Percentiles rank a stretch among this genome's conserved stretches.
phyloP scores from a whole-genome alignment of 1,284 basidiomycete species.

The Cutaneotrichosporon sp. region DNA sequence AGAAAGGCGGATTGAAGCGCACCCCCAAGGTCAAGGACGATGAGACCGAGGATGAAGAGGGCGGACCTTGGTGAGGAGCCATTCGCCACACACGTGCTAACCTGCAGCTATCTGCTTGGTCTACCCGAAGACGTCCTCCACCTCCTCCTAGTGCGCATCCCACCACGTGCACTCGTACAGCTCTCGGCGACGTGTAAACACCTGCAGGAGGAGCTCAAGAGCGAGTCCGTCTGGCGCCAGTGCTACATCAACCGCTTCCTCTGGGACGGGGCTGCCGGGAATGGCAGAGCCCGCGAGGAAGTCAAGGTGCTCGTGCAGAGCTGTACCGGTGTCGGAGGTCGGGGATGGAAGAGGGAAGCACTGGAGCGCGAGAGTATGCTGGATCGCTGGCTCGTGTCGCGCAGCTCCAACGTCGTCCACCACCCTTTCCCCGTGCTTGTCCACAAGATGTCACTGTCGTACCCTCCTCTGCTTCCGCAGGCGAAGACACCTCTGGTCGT shows the following conservation, averaged over 20 bases:
- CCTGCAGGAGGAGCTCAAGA: conserved; percentile 27
- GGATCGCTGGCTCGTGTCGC: conserved; percentile 42
- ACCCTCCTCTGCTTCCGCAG: conserved; percentile 24
- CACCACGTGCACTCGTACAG: conserved; percentile 33
- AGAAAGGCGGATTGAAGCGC: not conserved
- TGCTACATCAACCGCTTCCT: conserved; percentile 43
- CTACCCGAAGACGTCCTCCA: conserved; percentile 42
- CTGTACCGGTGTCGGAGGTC: conserved; percentile 13
- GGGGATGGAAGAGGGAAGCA: conserved; percentile 19
- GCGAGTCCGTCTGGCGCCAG: conserved; percentile 41
- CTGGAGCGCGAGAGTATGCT: conserved; percentile 40
- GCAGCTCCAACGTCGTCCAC: conserved; percentile 31
- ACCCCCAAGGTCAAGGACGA: conserved; percentile 21
- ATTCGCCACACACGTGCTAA: conserved; percentile 11
- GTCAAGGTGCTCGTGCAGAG: conserved; percentile 26
- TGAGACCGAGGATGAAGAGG: conserved; percentile 5
- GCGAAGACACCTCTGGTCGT: conserved; percentile 20
- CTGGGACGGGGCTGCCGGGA: conserved; percentile 23
- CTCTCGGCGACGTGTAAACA: conserved; percentile 32
- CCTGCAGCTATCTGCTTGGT: conserved; percentile 33
- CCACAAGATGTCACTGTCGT: conserved; percentile 40
- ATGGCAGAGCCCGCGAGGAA: conserved; percentile 19
- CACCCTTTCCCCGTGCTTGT: conserved; percentile 35
- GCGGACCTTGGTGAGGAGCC: conserved; percentile 23
- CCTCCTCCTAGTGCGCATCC: conserved; percentile 32